Base-by-base conservation (phyloP, 2,329 filamentous ascomycete species). In the Sporothrix brasiliensis region DNA sequence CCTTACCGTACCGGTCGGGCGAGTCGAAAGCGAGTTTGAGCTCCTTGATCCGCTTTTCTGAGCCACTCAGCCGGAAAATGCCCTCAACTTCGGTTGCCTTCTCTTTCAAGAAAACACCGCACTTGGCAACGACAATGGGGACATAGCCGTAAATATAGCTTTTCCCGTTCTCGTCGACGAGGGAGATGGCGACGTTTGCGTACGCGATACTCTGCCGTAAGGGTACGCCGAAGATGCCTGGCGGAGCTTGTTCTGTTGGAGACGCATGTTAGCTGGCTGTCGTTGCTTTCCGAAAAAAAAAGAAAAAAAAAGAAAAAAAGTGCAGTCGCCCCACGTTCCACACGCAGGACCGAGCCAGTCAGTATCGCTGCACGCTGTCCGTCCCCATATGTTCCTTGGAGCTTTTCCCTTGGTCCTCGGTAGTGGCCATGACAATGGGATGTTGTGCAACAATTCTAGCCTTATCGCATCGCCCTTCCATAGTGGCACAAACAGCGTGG, bases 121-220 rank as follows among this genome's bases (percentile, higher is more conserved):
- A 98, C 80, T 99, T 99, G 49, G 95, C 95, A 69, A 99, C 94
- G 56, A 99, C 94, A 74, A 99, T 98, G 21, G 95, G 95, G 9
- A 99, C 94, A 77, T 98, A 98, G 77, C 95, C 95, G 79, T 98
- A 99, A 69, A 98, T 97, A 80, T 97, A 98, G 81, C 93, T 97
- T 79, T 95, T 89, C 44, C 94, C 94, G 74, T 95, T 87, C 74
- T 94, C 92, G 78, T 98, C 94, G 74, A 95, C 92, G 39, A 99
- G 87, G 27, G 94, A 98, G 77, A 99, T 99, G 74, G 95, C 95
- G 72, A 99, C 95, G 78, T 98, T 99, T 71, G 95, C 95, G 79
- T 99, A 98, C 72, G 91, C 92, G 79, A 99, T 98, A 82, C 94
- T 98, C 77, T 94, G 90, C 76, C 93, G 92, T 71, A 99, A 86